Base-by-base conservation (phyloP, 139 green algal species). In the Auxenochlorella pyrenoidosa region DNA sequence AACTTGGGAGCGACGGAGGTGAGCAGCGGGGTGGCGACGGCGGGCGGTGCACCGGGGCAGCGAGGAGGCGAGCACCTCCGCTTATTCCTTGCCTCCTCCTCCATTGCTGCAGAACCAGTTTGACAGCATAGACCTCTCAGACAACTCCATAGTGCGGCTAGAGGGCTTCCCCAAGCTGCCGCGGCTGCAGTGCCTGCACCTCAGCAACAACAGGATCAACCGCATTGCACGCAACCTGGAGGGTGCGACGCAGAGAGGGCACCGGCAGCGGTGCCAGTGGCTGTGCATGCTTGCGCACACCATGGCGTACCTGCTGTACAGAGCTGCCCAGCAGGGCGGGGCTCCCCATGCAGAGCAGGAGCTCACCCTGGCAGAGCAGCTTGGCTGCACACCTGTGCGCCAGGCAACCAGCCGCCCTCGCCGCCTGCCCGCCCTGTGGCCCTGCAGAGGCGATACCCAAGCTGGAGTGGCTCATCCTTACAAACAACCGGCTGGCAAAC, bases 131-230 rank as follows among this genome's bases (percentile, higher is more conserved):
- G 98, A 99, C 90, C 86, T 99, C 21, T 97, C 95, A 15, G 97
- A 99, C 90, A 99, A 99, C 88, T 95, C 96, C 6, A 97, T 99
- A 44, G 94, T 98, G 40, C 94, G 94, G 51, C 91, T 99, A 81
- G 98, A 99, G 71, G 97, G 96, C 68, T 99, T 99, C 81, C 96
- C 97, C 3, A 91, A 94, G 80, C 94, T 99, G 66, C 93, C 79
- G 5, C 86, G 97, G 26, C 86, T 99, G 32, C 95, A 94, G 75
- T 88, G 97, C 84, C 89, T 99, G 36, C 87, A 98, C 44, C 90
- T 95, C 36, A 98, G 96, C 91, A 99, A 99, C 93, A 99, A 99
- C 91, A 86, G 96, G 51, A 95, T 99, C 38, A 85, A 90, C 32
- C 93, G 96, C 40, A 96, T 99, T 28, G 91, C 83, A 13, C 88